phyloP scores from a whole-genome alignment of 768 basidiomycete species.

The Termitomyces eurrhizus region DNA sequence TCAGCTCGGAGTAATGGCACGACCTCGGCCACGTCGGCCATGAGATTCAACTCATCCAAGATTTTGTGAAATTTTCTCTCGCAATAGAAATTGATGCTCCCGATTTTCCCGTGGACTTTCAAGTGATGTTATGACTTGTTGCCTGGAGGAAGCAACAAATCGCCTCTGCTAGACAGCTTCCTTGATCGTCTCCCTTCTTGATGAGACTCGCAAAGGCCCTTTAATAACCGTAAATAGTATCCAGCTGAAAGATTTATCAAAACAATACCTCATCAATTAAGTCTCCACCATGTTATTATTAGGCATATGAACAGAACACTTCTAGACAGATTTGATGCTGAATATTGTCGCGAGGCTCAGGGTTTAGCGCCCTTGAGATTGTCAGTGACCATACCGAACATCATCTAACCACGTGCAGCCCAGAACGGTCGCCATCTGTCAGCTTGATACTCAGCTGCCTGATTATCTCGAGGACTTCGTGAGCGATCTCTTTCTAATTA shows the following conservation, averaged over 20 bases:
- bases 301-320: background rate
- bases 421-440: slow-evolving; percentile 1
- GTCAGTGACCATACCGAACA: background rate
- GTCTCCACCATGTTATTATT: background rate
- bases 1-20: background rate
- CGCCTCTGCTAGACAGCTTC: background rate
- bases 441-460: background rate
- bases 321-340: background rate
- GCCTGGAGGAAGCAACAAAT: slow-evolving; percentile 4
- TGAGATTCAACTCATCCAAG: slow-evolving; percentile 2
- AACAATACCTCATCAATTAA: background rate
- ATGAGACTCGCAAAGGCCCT: background rate
- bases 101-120: background rate
- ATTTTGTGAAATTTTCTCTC: background rate
- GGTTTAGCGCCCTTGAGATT: background rate
- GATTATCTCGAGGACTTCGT: background rate
- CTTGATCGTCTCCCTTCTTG: background rate
- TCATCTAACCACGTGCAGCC: background rate
- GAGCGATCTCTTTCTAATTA: background rate
- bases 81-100: background rate
- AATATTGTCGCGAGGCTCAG: background rate
- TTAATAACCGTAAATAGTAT: background rate
- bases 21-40: slow-evolving; percentile 4
- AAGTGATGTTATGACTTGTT: background rate
- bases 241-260: background rate